Base-by-base conservation (phyloP, 1,284 basidiomycete species). In the Thelephora terrestris region DNA sequence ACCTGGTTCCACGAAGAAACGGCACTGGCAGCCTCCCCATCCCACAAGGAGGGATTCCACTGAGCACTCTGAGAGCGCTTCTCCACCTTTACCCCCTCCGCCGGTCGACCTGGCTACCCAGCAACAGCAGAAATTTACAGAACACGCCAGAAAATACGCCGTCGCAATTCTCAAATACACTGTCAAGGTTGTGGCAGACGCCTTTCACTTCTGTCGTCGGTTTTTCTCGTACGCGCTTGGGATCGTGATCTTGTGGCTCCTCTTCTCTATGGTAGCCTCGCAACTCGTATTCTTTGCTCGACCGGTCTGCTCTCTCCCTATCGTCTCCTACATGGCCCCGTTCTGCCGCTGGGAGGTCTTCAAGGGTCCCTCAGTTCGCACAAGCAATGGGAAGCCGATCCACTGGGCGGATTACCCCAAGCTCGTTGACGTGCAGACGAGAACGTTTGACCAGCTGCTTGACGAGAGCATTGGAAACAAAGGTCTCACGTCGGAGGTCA, bases 371-470 rank as follows among this genome's bases (percentile, higher is more conserved):
- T 59, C 14, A 7, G 12, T 20, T 17, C 36, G n/a, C 43, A 43
- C 20, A 9, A 18, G 46, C 2, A 25, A 40, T 18, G 29, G 24
- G 18, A 43, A 47, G 18, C 32, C 57, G 52, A 50, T 70, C 65
- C 45, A 55, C 45, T 59, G 62, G 69, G 78, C 77, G 0, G 76
- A 85, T 58, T 86, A 78, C 60, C 75, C 77, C 1, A 65, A 63
- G 43, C 68, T 87, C 16, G 63, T 78, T 29, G 68, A 79, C 24
- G 68, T 78, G 4, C 79, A 87, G 58, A 73, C 70, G 49, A 64
- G 71, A 37, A 75, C 74, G 3, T 78, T 87, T 50, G 81, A 78
- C 49, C 68, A 80, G 50, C 61, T 87, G 24, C 58, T 81, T 25
- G 79, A 76, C 45, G 74, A 77, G 44, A 68, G 77, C 0, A 69